phyloP scores from a whole-genome alignment of 208 protist species.

The Trypanosoma theileri region DNA sequence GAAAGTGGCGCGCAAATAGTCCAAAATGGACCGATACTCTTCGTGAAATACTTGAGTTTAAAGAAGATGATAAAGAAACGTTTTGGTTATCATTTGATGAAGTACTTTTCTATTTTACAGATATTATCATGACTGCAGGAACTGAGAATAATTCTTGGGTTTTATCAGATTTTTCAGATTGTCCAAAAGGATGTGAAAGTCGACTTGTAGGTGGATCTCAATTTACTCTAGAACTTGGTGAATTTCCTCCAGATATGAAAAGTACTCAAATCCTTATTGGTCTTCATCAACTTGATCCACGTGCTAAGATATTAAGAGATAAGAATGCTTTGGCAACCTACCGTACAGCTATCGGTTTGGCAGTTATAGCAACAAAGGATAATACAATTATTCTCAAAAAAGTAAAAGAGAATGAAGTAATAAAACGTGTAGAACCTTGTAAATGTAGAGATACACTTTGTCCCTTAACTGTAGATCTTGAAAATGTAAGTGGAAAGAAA shows the following conservation, averaged over 20 bases:
- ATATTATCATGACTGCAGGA: conserved; percentile 62
- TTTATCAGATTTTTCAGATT: conserved; percentile 35
- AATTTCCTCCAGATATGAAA: conserved; percentile 29
- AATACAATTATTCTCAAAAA: conserved; percentile 48
- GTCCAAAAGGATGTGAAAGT: conserved; percentile 12
- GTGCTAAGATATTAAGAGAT: conserved; percentile 55
- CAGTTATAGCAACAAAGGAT: conserved; percentile 52
- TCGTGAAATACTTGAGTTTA: conserved; percentile 45
- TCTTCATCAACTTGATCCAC: conserved; percentile 74
- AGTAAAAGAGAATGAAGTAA: conserved; percentile 40
- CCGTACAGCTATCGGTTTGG: conserved; percentile 55
- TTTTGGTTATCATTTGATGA: conserved; percentile 87
- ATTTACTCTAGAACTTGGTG: conserved; percentile 48
- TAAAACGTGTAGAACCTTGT: conserved; percentile 28
- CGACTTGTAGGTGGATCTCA: conserved; percentile 21
- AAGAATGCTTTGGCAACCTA: conserved; percentile 50
- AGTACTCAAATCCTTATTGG: conserved; percentile 54
- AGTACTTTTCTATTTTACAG: conserved; percentile 84
- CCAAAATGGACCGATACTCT: conserved; percentile 55
- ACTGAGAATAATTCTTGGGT: conserved; percentile 15
- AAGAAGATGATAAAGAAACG: conserved; percentile 31
- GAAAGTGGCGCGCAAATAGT: conserved; percentile 63
- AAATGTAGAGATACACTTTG: conserved; percentile 23
- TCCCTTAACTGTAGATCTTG: conserved; percentile 21
- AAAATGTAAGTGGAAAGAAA: conserved; percentile 25